A percentile compares a stretch with the other conserved stretches of the same genome.
These are phyloP conservation scores for Tricholoma bakamatsutake DNA, from an alignment of 768 basidiomycete species.

Conservation along the genomic window DNA sequence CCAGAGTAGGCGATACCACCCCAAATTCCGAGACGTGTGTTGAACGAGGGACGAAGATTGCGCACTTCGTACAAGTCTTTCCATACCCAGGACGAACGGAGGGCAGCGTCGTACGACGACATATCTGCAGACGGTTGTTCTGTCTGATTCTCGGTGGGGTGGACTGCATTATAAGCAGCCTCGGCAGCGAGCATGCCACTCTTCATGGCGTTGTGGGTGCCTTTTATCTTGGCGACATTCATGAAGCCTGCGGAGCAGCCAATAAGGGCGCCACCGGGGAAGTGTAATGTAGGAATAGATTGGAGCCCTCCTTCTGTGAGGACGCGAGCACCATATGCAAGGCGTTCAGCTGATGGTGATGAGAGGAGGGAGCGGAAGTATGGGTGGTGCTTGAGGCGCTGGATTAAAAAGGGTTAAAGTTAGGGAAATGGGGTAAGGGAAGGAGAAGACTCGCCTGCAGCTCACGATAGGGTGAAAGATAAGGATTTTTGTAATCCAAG, in stretches of 20 bases:
- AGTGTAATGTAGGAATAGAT: slow-evolving; percentile 76
- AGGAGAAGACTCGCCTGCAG: slow-evolving; percentile 60
- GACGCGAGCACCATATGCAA: slow-evolving; percentile 87
- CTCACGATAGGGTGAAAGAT: slow-evolving; percentile 86
- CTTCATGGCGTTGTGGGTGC: slow-evolving; percentile 99
- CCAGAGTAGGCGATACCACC: slow-evolving; percentile 91
- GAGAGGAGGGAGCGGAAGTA: slow-evolving; percentile 80
- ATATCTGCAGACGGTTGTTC: slow-evolving; percentile 46
- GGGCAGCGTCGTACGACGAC: slow-evolving; percentile 61
- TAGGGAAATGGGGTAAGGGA: slow-evolving; percentile 1
- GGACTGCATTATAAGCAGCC: slow-evolving; percentile 64
- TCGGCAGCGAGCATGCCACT: slow-evolving; percentile 97
- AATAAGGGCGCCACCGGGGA: slow-evolving; percentile 91
- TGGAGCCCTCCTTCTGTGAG: slow-evolving; percentile 94
- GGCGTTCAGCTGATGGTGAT: slow-evolving; percentile 54
- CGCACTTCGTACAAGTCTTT: slow-evolving; percentile 84
- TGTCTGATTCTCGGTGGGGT: slow-evolving; percentile 15
- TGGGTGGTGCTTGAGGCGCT: slow-evolving; percentile 83
- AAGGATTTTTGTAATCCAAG: slow-evolving; percentile 92
- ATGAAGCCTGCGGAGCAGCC: slow-evolving; percentile 96
- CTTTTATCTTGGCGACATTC: slow-evolving; percentile 97
- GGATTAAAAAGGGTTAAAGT: neutral
- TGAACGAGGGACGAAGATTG: slow-evolving; percentile 89
- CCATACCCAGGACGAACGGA: slow-evolving; percentile 80
- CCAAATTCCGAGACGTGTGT: slow-evolving; percentile 69